Evolutionary conservation across 2,329 filamentous ascomycete species (phyloP), one percentile per base, ranked within the genome.

Genomic region (Cladobotryum protrusum): DNA sequence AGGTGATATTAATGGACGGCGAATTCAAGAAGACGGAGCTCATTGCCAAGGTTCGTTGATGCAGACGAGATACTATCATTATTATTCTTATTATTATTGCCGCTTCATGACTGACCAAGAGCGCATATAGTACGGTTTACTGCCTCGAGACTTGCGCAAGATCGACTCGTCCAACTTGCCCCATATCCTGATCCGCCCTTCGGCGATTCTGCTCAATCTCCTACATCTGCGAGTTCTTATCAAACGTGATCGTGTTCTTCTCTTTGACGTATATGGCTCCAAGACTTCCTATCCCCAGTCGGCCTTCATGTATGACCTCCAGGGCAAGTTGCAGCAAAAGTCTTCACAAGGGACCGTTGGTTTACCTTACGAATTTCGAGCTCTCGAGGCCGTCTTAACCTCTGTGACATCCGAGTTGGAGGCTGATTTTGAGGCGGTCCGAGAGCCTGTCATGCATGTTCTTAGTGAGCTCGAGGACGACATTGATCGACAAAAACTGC

Each of bases 11-110:
- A 51, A 87, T 95, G 17, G 95, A 95, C 64, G 89, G 90, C 52
- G 93, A 97, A 68, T 97, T 96, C 70, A 95, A 93, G 72, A 99
- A 99, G 77, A 93, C 84, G 61, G 93, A 99, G 72, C 76, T 99
- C 43, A 97, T 96, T 67, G 90, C 91, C 47, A 96, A 93, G 78
- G 88, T 91, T 69, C 47, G 58, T 29, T 9, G 4, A 33, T 11
- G 17, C n/a, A 14, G 19, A 14, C 3, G 29, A 20, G 15, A 14
- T 41, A 4, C 24, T 29, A 9, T n/a, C n/a, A n/a, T n/a, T n/a
- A n/a, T n/a, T n/a, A n/a, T n/a, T n/a, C n/a, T n/a, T n/a, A n/a
- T n/a, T n/a, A n/a, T n/a, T 34, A 19, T 18, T 19, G 44, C 17
- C 7, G 18, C 8, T 24, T 29, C 15, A 51, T 46, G 19, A 55